Conservation (phyloP, 805 yeast genomes). For the Peterozyma xylosa region DNA sequence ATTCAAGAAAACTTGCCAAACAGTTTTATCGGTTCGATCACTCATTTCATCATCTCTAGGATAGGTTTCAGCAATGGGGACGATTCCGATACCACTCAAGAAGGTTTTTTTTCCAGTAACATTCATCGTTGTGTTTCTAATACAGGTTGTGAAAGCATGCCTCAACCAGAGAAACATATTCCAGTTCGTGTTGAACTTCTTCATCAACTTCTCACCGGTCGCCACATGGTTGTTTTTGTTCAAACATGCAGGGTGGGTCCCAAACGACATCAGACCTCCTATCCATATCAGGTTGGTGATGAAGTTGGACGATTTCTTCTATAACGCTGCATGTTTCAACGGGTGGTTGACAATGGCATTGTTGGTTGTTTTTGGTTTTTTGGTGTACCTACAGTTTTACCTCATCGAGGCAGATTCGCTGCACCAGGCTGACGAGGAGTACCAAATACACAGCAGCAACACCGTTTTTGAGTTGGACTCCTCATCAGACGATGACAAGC, state of each 20-base stretch:
- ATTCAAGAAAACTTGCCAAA: no score
- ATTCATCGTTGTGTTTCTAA: constrained; percentile 5
- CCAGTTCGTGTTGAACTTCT: constrained; percentile 33
- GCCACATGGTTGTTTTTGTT: constrained; percentile 49
- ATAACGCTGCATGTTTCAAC: constrained; percentile 15
- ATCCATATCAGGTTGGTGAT: constrained; percentile 42
- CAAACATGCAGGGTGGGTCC: constrained; percentile 52
- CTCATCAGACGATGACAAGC: not conserved
- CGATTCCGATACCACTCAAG: no score
- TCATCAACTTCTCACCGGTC: constrained; percentile 43
- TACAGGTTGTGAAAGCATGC: constrained; percentile 14
- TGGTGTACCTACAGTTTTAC: constrained; percentile 8
- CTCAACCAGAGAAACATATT: constrained; percentile 30
- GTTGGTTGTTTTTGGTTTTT: constrained; percentile 8
- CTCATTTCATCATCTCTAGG: no score
- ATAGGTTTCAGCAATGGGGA: no score
- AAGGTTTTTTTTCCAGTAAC: no score
- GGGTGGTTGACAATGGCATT: constrained; percentile 16
- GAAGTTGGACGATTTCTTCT: constrained; percentile 33
- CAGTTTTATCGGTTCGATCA: no score
- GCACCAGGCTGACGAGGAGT: not conserved
- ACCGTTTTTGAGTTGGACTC: not conserved
- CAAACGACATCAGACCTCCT: constrained; percentile 43
- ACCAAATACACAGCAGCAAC: not conserved
- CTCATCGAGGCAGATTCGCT: constrained; percentile 9